Conservation (phyloP, 2,329 filamentous ascomycete genomes). For the Boeremia exigua region DNA sequence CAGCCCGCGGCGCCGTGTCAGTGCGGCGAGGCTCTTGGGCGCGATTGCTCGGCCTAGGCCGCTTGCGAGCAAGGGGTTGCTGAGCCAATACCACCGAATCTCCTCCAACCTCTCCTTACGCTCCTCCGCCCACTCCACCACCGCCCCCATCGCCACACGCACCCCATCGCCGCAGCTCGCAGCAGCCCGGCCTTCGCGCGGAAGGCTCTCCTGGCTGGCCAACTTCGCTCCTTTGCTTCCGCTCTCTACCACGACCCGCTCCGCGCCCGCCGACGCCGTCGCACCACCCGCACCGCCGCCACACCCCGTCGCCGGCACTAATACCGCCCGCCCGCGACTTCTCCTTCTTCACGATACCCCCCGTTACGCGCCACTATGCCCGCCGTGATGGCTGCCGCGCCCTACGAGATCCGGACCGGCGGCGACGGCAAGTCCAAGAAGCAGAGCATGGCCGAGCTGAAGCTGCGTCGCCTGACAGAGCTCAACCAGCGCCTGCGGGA, state of each 20-base stretch:
- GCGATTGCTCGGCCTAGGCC: constrained; percentile 2
- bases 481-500: constrained; percentile 95
- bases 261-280: constrained; percentile 34
- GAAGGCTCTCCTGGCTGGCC: constrained; percentile 37
- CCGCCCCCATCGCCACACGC: constrained; percentile 32
- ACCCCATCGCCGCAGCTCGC: constrained; percentile 37
- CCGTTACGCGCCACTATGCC: constrained; percentile 29
- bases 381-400: constrained; percentile 62
- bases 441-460: constrained; percentile 98
- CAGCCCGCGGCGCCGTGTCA: neutral
- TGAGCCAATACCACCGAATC: constrained; percentile 14
- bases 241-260: constrained; percentile 25
- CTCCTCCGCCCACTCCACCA: constrained; percentile 24
- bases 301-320: constrained; percentile 30
- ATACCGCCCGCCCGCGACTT: constrained; percentile 25
- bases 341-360: constrained; percentile 21
- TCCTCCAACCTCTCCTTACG: constrained; percentile 31
- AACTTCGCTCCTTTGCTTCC: constrained; percentile 44
- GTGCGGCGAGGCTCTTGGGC: constrained; percentile 1
- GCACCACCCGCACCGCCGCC: constrained; percentile 33
- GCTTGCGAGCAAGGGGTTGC: constrained; percentile 14
- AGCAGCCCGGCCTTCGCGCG: constrained; percentile 37
- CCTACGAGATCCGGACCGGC: constrained; percentile 70
- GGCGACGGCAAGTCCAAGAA: constrained; percentile 85
- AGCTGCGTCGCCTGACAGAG: constrained; percentile 93